These are phyloP conservation scores for Gymnopilus dilepis DNA, from an alignment of 768 basidiomycete genomes.

Conservation along the genomic window DNA sequence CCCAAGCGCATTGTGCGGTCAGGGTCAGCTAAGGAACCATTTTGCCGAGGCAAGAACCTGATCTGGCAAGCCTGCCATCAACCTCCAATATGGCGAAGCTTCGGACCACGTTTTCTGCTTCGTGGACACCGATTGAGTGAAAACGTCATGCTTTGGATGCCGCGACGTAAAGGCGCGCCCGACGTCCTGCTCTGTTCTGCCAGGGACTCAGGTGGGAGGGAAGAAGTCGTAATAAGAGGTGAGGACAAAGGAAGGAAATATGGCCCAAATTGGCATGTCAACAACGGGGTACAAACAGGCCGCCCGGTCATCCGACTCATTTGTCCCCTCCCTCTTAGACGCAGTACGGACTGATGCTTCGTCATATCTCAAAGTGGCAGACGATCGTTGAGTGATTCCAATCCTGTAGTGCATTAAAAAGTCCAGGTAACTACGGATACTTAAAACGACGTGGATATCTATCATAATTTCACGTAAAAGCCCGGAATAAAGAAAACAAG, in stretches of 20 bases:
- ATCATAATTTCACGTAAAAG: background rate
- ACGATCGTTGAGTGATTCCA: background rate
- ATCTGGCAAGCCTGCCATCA: background rate
- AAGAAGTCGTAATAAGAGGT: background rate
- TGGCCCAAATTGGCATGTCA: background rate
- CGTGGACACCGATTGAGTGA: background rate
- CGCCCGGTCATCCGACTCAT: too few species aligned
- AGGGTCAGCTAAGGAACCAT: background rate
- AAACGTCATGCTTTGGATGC: background rate
- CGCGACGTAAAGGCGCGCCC: background rate
- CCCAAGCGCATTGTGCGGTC: background rate
- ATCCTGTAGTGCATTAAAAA: background rate
- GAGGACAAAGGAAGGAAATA: conserved; percentile 2
- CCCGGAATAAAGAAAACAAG: background rate
- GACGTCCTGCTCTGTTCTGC: background rate
- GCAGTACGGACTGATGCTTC: background rate
- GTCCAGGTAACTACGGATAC: background rate
- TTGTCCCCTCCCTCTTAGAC: too few species aligned
- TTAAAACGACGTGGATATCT: background rate
- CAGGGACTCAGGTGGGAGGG: background rate
- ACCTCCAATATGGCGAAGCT: background rate
- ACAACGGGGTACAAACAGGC: background rate
- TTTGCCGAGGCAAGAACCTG: background rate
- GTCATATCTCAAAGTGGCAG: too few species aligned
- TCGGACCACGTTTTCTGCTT: background rate